These are phyloP conservation scores for Fallopia convolvulus DNA, from an alignment of 148 eudicot genomes.

Conservation along the genomic window DNA sequence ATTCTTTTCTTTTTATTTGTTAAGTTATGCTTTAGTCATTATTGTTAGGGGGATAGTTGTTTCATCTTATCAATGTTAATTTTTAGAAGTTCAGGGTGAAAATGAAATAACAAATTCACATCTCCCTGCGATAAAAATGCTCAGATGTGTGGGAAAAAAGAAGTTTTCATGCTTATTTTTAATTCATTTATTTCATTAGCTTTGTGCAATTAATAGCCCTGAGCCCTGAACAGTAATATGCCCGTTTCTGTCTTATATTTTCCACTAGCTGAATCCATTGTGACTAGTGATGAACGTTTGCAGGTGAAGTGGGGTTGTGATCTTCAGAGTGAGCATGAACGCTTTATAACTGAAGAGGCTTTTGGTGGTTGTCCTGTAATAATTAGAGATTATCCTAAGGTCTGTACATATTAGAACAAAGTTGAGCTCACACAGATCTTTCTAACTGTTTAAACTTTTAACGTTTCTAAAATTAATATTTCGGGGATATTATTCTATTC, in stretches of 20 bases:
- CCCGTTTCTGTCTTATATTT: background rate
- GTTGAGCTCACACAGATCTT: background rate
- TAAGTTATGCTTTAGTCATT: background rate
- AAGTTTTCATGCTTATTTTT: background rate
- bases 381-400: conserved; percentile 97
- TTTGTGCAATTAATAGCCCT: background rate
- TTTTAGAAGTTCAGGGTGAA: background rate
- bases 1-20: background rate
- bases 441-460: background rate
- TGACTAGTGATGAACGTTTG: conserved; percentile 14
- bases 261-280: background rate
- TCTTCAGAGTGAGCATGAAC: conserved; percentile 98
- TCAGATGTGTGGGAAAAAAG: background rate
- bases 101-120: background rate
- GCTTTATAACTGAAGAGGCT: conserved; percentile 85
- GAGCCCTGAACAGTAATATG: background rate
- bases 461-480: background rate
- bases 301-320: conserved; percentile 98
- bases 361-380: conserved; percentile 95
- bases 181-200: background rate
- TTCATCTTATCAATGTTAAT: background rate
- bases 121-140: background rate
- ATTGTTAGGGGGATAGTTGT: background rate
- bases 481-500: background rate
- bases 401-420: conserved; percentile 18